Conservation (phyloP, 768 basidiomycete genomes). For the Megacollybia marginata region DNA sequence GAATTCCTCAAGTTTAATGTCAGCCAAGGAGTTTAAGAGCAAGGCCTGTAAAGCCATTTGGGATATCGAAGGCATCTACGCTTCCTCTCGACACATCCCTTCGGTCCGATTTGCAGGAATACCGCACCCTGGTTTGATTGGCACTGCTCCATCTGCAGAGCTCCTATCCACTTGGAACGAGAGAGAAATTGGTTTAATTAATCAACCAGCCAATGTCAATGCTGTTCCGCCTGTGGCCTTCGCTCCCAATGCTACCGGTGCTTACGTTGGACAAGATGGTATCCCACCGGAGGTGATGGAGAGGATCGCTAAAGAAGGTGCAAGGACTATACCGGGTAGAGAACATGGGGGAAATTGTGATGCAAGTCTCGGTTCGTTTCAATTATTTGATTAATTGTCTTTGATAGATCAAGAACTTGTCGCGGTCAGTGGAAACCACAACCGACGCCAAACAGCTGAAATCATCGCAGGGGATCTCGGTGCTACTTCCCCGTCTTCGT, state of each 20-base stretch:
- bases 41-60: slow-evolving; percentile 74
- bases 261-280: slow-evolving; percentile 61
- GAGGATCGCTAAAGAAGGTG: slow-evolving; percentile 59
- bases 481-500: slow-evolving; percentile 77
- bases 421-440: slow-evolving; percentile 29
- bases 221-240: slow-evolving; percentile 61
- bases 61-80: slow-evolving; percentile 62
- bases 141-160: slow-evolving; percentile 69
- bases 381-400: too few relatives aligned
- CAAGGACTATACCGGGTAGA: slow-evolving; percentile 68
- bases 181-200: slow-evolving; percentile 59
- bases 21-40: slow-evolving; percentile 62
- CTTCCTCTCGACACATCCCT: slow-evolving; percentile 69
- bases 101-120: slow-evolving; percentile 76
- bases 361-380: slow-evolving; percentile 24
- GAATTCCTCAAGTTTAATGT: neutral
- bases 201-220: slow-evolving; percentile 30
- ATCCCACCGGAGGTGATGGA: slow-evolving; percentile 26
- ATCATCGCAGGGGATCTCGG: slow-evolving; percentile 44
- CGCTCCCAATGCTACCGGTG: slow-evolving; percentile 49
- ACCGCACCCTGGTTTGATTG: slow-evolving; percentile 70
- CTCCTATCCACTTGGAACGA: slow-evolving; percentile 69
- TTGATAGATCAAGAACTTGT: slow-evolving; percentile 65
- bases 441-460: neutral
- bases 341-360: slow-evolving; percentile 79